Base-by-base conservation (phyloP, 2,329 filamentous ascomycete genomes). In the Trichoderma sp. region DNA sequence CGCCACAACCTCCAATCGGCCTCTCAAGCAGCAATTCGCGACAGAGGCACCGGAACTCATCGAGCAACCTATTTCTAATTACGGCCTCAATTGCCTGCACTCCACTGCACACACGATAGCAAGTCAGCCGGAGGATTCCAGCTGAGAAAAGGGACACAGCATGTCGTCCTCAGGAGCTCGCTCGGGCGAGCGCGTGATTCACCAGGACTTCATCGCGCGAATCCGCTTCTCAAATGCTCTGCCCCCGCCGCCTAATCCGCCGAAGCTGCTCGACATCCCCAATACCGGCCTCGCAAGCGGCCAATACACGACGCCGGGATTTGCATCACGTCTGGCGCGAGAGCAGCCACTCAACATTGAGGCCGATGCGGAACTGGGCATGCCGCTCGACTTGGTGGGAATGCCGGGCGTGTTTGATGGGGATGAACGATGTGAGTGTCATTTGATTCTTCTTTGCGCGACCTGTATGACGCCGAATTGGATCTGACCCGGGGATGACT, bases 141-240 rank as follows among this genome's bases (percentile, higher is more conserved):
- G 47, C 40, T 3, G n/a, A 55, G 29, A 68, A 59, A 68, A 70
- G 72, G 57, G 56, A 56, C 43, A n/a, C 59, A 61, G 64, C 33
- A 80, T 80, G 78, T 76, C 78, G 59, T 78, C 79, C 69, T 75
- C 77, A 21, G 76, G 74, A 71, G 73, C 77, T 74, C 81, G 81
- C 74, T 77, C 79, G 72, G 84, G 85, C 78, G 86, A 88, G 79
- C 86, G 88, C 79, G 85, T 88, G 76, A 85, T 90, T 75, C 93
- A 97, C 78, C 96, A 99, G 82, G 96, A 99, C 82, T 98, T 97
- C 82, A 97, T 99, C 78, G 95, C 94, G 72, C 92, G 94, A 76
- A 93, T 97, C 77, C 89, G 96, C 81, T 99, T 96, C 81, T 94
- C 93, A 77, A 99, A 99, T 88, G 91, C 93, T 74, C 89, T 99